Percentiles rank a stretch among this genome's conserved stretches.
Evolutionary conservation across 495 filamentous ascomycete species (phyloP).

Genomic region (Penicillium arizonense): DNA sequence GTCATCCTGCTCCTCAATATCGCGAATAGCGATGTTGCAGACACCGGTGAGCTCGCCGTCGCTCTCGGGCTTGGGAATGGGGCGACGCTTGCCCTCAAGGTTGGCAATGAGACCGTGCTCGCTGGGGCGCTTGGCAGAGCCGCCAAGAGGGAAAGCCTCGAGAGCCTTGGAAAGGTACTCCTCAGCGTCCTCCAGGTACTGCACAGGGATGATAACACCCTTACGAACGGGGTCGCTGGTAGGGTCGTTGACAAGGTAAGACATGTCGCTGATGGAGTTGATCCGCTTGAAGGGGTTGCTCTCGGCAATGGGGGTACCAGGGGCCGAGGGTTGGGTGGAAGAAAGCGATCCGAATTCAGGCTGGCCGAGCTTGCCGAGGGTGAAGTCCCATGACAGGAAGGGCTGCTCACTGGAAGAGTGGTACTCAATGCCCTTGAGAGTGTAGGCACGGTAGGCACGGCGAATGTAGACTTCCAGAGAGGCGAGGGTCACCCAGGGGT

Average conservation of each 20-base stretch:
- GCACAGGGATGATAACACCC: slow-evolving; percentile 91
- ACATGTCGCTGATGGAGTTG: slow-evolving; percentile 94
- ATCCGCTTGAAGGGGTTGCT: slow-evolving; percentile 71
- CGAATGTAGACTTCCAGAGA: slow-evolving; percentile 95
- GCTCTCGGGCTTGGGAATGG: slow-evolving; percentile 48
- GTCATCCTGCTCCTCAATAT: slow-evolving; percentile 85
- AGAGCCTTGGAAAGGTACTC: slow-evolving; percentile 79
- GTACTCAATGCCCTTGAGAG: slow-evolving; percentile 84
- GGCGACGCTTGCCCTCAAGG: slow-evolving; percentile 68
- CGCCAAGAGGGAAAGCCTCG: slow-evolving; percentile 67
- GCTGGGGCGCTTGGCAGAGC: slow-evolving; percentile 32
- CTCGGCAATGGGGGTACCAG: slow-evolving; percentile 72
- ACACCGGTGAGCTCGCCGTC: slow-evolving; percentile 85
- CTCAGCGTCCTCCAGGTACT: slow-evolving; percentile 90
- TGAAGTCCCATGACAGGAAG: slow-evolving; percentile 91
- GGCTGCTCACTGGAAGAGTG: slow-evolving; percentile 75
- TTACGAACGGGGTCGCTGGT: slow-evolving; percentile 77
- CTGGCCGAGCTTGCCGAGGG: slow-evolving; percentile 85
- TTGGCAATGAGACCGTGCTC: slow-evolving; percentile 64
- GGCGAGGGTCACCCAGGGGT: slow-evolving; percentile 92
- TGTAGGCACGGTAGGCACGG: slow-evolving; percentile 94
- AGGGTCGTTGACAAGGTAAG: slow-evolving; percentile 68
- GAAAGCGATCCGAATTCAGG: slow-evolving; percentile 80
- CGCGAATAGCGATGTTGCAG: slow-evolving; percentile 85
- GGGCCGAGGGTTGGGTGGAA: slow-evolving; percentile 76